Percentiles rank a stretch among this genome's conserved stretches.
Evolutionary conservation across 2,329 filamentous ascomycete genomes (phyloP).

Genomic region (Aureobasidium sp.): DNA sequence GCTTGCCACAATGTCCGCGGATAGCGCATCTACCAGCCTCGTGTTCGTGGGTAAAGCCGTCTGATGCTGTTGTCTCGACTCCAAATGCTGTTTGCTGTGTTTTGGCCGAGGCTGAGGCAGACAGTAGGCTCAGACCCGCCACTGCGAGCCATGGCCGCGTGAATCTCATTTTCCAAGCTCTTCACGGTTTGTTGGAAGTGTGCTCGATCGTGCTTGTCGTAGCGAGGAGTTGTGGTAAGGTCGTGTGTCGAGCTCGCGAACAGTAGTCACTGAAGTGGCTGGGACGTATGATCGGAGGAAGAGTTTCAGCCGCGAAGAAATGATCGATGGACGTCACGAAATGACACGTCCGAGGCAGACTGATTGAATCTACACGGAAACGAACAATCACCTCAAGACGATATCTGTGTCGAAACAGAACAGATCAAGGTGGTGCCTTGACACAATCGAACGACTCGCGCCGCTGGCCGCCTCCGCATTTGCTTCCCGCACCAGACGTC

Average conservation of each 20-base stretch:
- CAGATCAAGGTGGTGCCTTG: constrained; percentile 8
- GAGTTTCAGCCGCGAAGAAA: not conserved
- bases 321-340: not conserved
- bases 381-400: not conserved
- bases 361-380: not conserved
- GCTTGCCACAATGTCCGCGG: constrained; percentile 83
- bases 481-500: not conserved
- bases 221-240: not conserved
- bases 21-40: constrained; percentile 86
- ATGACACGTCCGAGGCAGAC: too few relatives aligned
- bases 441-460: not conserved
- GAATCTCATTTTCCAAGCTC: constrained; percentile 8
- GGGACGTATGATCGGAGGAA: not conserved
- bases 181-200: not conserved
- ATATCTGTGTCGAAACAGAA: not conserved
- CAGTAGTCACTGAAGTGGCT: not conserved
- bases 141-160: constrained; percentile 10
- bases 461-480: constrained; percentile 7
- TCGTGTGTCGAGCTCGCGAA: constrained; percentile 6
- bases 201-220: not conserved
- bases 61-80: not conserved
- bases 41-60: constrained; percentile 48
- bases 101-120: not conserved
- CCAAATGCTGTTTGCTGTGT: constrained; percentile 1
- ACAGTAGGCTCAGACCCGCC: constrained; percentile 8